phyloP scores from a whole-genome alignment of 2,329 filamentous ascomycete genomes.

The Trichoderma brevicompactum region DNA sequence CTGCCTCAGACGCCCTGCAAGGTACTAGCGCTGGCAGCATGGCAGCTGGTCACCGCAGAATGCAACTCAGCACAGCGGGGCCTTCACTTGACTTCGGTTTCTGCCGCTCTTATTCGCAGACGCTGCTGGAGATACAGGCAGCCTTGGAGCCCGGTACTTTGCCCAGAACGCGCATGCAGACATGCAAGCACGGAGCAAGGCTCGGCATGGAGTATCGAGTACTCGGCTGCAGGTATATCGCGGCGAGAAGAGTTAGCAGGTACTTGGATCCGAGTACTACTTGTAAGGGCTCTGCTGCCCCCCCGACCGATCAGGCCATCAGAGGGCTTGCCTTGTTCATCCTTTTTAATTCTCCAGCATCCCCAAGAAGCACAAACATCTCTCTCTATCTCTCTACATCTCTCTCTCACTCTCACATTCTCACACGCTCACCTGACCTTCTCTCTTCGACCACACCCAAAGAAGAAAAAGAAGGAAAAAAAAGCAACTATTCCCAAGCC shows the following conservation, averaged over 20 bases:
- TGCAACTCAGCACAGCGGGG: slow-evolving; percentile 2
- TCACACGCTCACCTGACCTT: not conserved
- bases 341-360: not conserved
- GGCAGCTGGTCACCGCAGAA: slow-evolving; percentile 18
- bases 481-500: slow-evolving; percentile 12
- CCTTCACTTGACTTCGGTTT: slow-evolving; percentile 2
- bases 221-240: not conserved
- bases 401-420: not conserved
- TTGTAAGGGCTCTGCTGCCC: not conserved
- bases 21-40: slow-evolving; percentile 5
- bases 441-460: not conserved
- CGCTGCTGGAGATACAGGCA: too few relatives aligned
- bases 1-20: slow-evolving; percentile 11
- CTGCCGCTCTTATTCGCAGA: not conserved
- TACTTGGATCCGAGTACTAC: too few relatives aligned
- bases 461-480: not conserved
- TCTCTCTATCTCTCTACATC: too few relatives aligned
- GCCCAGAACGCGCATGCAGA: too few relatives aligned
- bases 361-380: not conserved
- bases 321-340: slow-evolving; percentile 3
- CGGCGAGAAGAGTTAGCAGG: too few relatives aligned
- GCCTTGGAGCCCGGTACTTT: too few relatives aligned
- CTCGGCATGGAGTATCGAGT: not conserved
- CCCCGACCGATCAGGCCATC: not conserved
- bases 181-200: not conserved